Conservation (phyloP, 1,284 basidiomycete species). For the Grifola frondosa region DNA sequence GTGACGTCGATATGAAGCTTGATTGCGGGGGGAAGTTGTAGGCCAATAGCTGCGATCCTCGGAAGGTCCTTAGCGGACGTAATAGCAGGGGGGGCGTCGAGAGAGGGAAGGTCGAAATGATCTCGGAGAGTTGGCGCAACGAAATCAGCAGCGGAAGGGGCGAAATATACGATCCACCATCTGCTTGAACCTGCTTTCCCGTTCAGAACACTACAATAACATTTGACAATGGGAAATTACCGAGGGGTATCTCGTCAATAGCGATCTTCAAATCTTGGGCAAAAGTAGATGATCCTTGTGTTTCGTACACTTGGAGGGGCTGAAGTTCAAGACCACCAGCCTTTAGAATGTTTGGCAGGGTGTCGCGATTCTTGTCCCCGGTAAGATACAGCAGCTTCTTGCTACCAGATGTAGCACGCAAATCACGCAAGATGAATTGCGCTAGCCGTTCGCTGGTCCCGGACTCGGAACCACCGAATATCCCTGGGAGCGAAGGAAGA, state of each 20-base stretch:
- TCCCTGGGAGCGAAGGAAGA: slow-evolving; percentile 37
- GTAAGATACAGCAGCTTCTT: slow-evolving; percentile 64
- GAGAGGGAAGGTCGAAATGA: slow-evolving; percentile 38
- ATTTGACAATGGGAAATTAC: background rate
- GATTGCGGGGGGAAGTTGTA: slow-evolving; percentile 57
- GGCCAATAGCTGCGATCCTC: slow-evolving; percentile 61
- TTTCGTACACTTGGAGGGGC: slow-evolving; percentile 65
- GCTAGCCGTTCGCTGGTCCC: slow-evolving; percentile 71
- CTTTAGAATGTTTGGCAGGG: slow-evolving; percentile 51
- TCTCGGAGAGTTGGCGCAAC: slow-evolving; percentile 50
- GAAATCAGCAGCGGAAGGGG: slow-evolving; percentile 67
- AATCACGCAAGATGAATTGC: slow-evolving; percentile 55
- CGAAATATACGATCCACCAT: slow-evolving; percentile 77
- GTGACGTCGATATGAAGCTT: slow-evolving; percentile 49
- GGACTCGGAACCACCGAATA: slow-evolving; percentile 52
- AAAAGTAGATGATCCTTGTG: slow-evolving; percentile 54
- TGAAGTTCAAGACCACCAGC: slow-evolving; percentile 45
- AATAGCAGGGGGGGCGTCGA: background rate
- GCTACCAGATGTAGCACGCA: slow-evolving; percentile 14
- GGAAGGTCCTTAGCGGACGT: slow-evolving; percentile 10
- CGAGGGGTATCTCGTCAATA: background rate
- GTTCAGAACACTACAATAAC: background rate
- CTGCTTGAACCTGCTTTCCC: slow-evolving; percentile 4
- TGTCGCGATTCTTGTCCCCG: slow-evolving; percentile 81
- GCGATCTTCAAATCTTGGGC: slow-evolving; percentile 37